phyloP scores from a whole-genome alignment of 805 yeast genomes.

The Wickerhamomyces xylosicus region DNA sequence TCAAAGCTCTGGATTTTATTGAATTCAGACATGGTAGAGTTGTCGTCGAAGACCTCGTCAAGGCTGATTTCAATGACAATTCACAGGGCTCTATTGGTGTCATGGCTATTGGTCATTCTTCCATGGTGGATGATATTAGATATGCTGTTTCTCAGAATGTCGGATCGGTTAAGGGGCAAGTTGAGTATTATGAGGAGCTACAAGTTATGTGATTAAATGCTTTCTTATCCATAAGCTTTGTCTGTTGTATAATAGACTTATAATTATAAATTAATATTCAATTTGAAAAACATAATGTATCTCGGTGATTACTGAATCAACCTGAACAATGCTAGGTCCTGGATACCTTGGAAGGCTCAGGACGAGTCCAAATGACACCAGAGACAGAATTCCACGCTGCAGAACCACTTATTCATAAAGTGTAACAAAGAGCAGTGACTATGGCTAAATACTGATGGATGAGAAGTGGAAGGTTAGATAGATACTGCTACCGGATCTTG shows the following conservation, averaged over 20 bases:
- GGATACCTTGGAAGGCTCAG: too few species aligned
- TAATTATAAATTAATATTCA: background rate
- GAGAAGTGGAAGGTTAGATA: too few species aligned
- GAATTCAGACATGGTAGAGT: slow-evolving; percentile 38
- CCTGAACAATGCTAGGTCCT: too few species aligned
- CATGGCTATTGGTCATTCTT: slow-evolving; percentile 45
- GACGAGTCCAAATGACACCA: too few species aligned
- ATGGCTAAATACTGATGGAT: too few species aligned
- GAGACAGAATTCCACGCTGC: too few species aligned
- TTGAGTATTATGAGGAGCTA: slow-evolving; percentile 48
- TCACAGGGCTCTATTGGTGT: slow-evolving; percentile 31
- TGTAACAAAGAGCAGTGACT: too few species aligned
- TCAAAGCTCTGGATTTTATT: slow-evolving; percentile 17
- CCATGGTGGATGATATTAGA: slow-evolving; percentile 44
- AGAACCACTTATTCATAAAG: too few species aligned
- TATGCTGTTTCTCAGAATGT: slow-evolving; percentile 28
- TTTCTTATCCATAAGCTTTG: background rate
- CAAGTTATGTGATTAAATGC: slow-evolving; percentile 44
- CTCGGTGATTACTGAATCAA: too few species aligned
- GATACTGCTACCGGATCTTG: too few species aligned
- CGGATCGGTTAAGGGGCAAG: slow-evolving; percentile 23
- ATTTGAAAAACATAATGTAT: background rate
- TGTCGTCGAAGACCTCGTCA: slow-evolving; percentile 25
- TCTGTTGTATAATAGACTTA: too few species aligned
- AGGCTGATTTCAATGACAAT: slow-evolving; percentile 24